Evolutionary conservation across 441 rosid genomes (phyloP), one percentile per base, ranked within the genome.

Genomic region (Mallotus japonicus): DNA sequence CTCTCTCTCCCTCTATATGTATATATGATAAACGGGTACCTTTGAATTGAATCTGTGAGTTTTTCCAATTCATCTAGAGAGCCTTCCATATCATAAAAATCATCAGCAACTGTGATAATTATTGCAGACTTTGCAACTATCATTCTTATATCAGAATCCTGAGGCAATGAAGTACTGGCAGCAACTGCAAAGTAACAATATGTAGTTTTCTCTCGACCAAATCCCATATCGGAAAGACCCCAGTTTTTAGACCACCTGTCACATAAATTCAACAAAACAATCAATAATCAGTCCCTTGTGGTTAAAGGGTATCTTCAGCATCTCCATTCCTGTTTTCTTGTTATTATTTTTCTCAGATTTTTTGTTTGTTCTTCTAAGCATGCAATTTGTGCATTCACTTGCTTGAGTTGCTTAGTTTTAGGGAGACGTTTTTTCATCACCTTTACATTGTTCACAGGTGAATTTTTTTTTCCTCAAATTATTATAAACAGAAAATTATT

Each of bases 41-140:
- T 84, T 70, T 40, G 46, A 69, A 91, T 70, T 15, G 92, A 90
- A 22, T 75, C 74, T 2, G 87, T 78, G 64, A 91, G 90, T 24
- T 70, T 69, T 72, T 78, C 66, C 74, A 91, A 65, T 13, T 91
- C 88, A 60, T 82, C 50, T 2, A 78, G 3, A 69, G 87, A 89
- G 73, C 85, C 96, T 84, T 76, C 73, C 62, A 67, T 76, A 62
- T 91, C 92, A 19, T 79, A 89, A 62, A 86, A 89, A 77, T 89
- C 96, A 79, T 91, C 96, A 4, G 94, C 87, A 10, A 88, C 81
- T 1, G 96, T 91, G 44, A 89, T 75, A 8, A 91, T 19, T 12
- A 81, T 79, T 0, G 79, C 94, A 62, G 84, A 64, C 73, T 91
- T 91, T 6, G 92, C 83, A 3, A 67, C 40, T 17, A 89, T 42